Evolutionary conservation across 441 rosid species (phyloP), one percentile per base, ranked within the genome.

Genomic region (Dalechampia spathulata): DNA sequence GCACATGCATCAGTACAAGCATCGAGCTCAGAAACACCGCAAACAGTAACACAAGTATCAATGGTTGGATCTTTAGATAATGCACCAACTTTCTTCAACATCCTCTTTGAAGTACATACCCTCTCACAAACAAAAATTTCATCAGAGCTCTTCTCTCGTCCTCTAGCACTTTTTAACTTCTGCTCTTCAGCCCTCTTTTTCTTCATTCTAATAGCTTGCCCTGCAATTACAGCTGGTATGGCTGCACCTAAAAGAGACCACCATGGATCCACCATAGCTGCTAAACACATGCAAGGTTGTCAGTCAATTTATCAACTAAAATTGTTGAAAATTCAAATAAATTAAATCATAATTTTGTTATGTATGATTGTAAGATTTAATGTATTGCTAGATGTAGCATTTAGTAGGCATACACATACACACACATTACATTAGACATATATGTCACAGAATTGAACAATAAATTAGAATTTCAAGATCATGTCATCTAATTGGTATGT

Each of bases 241-340:
- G 72, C 75, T 1, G 79, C 81, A 7, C 79, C 79, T 4, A 76
- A 17, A 8, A 79, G 49, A 10, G 81, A 71, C 81, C 81, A 76
- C 81, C 84, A 79, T n/a, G 63, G 71, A 50, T 76, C 84, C 66
- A 76, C 77, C 84, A 79, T 79, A 22, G 41, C 77, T 61, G 46
- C 54, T 25, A n/a, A 49, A 52, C 19, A 10, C 43, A 13, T 10
- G 9, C 25, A n/a, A 25, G 20, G 16, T 38, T 38, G 3, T 13
- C 15, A n/a, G 15, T n/a, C 16, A 38, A 38, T 38, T 34, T n/a
- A n/a, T n/a, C n/a, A n/a, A n/a, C n/a, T n/a, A n/a, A n/a, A n/a
- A n/a, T n/a, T n/a, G n/a, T n/a, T n/a, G n/a, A n/a, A n/a, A n/a
- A 30, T 4, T 30, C 34, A 30, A 30, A 3, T 8, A 30, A 30